Evolutionary conservation across 371 early-diverging fungal genomes (phyloP), one percentile per base, ranked within the genome.

Genomic region (Amoeboaphelidium protococcarum): DNA sequence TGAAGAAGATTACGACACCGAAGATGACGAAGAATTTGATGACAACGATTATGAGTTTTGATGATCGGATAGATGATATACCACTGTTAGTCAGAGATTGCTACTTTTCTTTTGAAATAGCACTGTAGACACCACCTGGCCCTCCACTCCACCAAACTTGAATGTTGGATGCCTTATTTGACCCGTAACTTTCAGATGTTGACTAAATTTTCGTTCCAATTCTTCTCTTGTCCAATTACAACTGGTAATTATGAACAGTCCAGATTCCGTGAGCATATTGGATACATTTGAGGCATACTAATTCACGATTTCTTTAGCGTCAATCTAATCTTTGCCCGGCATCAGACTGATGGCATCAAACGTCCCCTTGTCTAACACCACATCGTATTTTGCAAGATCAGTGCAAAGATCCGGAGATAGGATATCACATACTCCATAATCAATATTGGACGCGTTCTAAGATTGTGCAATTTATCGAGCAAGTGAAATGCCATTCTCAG

Each of bases 161-260:
- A 86, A 86, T 23, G 78, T 71, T 10, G 74, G 75, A 56, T 86
- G 77, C 58, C 74, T 71, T 48, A 85, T 68, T 47, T 74, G 66
- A 1, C 72, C 76, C 40, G 69, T 60, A 48, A 25, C 24, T 26
- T n/a, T 40, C 25, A 23, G 40, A 23, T 1, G 41, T 31, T 60
- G 56, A 23, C 63, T 51, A 51, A 84, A 82, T 23, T 66, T 55
- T 20, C 61, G 60, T 2, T 72, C 61, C 50, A 89, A 60, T 61
- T 89, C 88, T 16, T 76, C 71, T 50, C 74, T 73, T 1, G 86
- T 85, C 87, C 87, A 89, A 50, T 89, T 89, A 58, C 90, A 89
- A 45, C 78, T 77, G 1, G 90, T 87, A 47, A 89, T 80, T 51
- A 89, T 53, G 21, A 88, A 67, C 12, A 74, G 58, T 0, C 80